Conservation (phyloP, 805 yeast genomes). For the Metschnikowia matae region DNA sequence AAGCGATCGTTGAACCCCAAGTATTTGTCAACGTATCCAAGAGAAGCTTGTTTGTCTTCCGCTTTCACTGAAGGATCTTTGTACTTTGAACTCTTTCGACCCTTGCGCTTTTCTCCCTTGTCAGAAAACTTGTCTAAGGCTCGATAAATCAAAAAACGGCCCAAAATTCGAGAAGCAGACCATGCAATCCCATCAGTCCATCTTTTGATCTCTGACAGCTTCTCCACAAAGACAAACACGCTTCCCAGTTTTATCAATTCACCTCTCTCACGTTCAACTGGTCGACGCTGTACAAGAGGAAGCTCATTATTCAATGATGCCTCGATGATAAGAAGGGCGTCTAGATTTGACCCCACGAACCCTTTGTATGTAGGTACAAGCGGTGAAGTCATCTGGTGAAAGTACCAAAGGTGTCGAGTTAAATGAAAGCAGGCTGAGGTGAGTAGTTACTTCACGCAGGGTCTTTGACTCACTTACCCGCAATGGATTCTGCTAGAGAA, state of each 20-base stretch:
- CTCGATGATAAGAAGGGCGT: constrained; percentile 77
- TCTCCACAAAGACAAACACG: constrained; percentile 82
- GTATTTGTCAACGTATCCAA: constrained; percentile 6
- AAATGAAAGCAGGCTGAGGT: background rate
- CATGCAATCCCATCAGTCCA: constrained; percentile 98
- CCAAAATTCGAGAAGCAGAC: constrained; percentile 88
- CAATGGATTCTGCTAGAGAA: background rate
- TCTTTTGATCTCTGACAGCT: constrained; percentile 75
- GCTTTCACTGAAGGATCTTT: background rate
- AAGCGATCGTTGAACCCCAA: background rate
- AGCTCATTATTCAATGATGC: constrained; percentile 64
- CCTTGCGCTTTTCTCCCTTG: constrained; percentile 38
- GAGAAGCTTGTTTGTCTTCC: background rate
- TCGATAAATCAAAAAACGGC: constrained; percentile 78
- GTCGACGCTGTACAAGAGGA: constrained; percentile 67
- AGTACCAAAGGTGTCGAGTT: background rate
- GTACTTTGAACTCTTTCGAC: constrained; percentile 20
- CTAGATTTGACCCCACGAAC: constrained; percentile 75
- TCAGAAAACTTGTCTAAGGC: constrained; percentile 45
- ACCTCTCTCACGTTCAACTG: constrained; percentile 72
- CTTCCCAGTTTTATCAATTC: constrained; percentile 68
- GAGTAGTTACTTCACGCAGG: background rate
- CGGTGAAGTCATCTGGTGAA: constrained; percentile 2
- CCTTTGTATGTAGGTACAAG: constrained; percentile 39
- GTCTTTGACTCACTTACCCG: background rate